Percentiles rank a stretch among this genome's conserved stretches.
phyloP scores from a whole-genome alignment of 2,329 filamentous ascomycete genomes.

The Xylariales sp. region DNA sequence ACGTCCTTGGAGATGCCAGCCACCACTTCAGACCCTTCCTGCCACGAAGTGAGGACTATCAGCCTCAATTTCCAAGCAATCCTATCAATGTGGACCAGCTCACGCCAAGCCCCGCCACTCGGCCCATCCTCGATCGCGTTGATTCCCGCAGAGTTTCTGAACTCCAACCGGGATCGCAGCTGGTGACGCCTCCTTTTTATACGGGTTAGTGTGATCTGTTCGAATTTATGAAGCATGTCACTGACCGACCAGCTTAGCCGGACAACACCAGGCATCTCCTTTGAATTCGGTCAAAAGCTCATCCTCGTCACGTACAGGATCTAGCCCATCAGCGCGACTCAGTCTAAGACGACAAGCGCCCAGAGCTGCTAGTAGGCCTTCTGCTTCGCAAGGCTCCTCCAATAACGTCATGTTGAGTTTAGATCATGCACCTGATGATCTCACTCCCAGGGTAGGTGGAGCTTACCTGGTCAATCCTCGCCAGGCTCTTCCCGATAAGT shows the following conservation, averaged over 20 bases:
- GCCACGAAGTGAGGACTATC: conserved; percentile 12
- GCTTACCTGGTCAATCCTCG: conserved; percentile 35
- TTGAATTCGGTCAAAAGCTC: conserved; percentile 14
- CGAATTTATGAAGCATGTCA: background rate
- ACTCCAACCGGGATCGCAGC: conserved; percentile 14
- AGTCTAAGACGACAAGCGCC: conserved; percentile 14
- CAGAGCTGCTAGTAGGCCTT: conserved; percentile 10
- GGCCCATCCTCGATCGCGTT: conserved; percentile 11
- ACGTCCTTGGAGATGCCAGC: conserved; percentile 26
- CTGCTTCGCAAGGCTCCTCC: conserved; percentile 11
- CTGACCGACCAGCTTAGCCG: conserved; percentile 13
- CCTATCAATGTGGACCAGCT: conserved; percentile 7
- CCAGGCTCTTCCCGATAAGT: conserved; percentile 61
- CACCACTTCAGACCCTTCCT: conserved; percentile 24
- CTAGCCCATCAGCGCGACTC: conserved; percentile 24
- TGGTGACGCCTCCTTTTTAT: conserved; percentile 17
- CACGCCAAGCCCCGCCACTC: conserved; percentile 14
- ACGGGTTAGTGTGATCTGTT: conserved; percentile 14
- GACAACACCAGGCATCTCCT: conserved; percentile 13
- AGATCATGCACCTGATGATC: conserved; percentile 19
- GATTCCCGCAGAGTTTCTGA: conserved; percentile 14
- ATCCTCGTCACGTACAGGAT: conserved; percentile 20
- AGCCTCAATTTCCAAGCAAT: conserved; percentile 15
- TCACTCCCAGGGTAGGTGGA: conserved; percentile 33
- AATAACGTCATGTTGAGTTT: conserved; percentile 18